Percentiles rank a stretch among this genome's conserved stretches.
Conservation (phyloP, 331 rosid species). For the Prunus yedoensis region DNA sequence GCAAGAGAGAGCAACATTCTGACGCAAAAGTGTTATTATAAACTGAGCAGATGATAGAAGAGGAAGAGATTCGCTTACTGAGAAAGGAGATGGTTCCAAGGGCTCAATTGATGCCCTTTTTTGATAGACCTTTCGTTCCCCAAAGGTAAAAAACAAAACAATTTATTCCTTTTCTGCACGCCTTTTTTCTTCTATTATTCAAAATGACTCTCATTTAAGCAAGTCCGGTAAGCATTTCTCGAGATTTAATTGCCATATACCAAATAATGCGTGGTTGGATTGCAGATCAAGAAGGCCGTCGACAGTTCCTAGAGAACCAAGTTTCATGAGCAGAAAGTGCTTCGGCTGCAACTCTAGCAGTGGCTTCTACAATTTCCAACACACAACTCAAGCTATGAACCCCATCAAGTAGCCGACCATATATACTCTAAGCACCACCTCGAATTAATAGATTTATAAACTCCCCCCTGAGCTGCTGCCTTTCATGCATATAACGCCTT, state of each 20-base stretch:
- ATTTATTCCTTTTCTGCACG: not conserved
- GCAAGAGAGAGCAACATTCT: not conserved
- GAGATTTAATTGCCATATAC: too few relatives aligned
- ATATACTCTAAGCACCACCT: too few relatives aligned
- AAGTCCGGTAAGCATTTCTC: too few relatives aligned
- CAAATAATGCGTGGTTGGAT: not conserved
- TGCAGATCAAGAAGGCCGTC: slow-evolving; percentile 73
- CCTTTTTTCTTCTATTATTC: not conserved
- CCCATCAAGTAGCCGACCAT: slow-evolving; percentile 34
- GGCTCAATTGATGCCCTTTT: slow-evolving; percentile 95
- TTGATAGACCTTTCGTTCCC: slow-evolving; percentile 85
- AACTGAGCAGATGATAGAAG: slow-evolving; percentile 76
- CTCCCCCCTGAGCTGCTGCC: too few relatives aligned
- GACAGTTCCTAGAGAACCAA: slow-evolving; percentile 74
- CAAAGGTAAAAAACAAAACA: slow-evolving; percentile 50
- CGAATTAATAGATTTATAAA: too few relatives aligned
- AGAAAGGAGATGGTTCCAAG: slow-evolving; percentile 97
- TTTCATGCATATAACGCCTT: not conserved
- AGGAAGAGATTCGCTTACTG: slow-evolving; percentile 80
- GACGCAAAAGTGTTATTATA: slow-evolving; percentile 5
- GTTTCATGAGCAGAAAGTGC: slow-evolving; percentile 55
- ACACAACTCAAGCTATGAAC: slow-evolving; percentile 46
- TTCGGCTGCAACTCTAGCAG: slow-evolving; percentile 39
- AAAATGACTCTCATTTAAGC: too few relatives aligned
- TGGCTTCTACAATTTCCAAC: slow-evolving; percentile 53